Base-by-base conservation (phyloP, 805 yeast species). In the Candida sonorensis region DNA sequence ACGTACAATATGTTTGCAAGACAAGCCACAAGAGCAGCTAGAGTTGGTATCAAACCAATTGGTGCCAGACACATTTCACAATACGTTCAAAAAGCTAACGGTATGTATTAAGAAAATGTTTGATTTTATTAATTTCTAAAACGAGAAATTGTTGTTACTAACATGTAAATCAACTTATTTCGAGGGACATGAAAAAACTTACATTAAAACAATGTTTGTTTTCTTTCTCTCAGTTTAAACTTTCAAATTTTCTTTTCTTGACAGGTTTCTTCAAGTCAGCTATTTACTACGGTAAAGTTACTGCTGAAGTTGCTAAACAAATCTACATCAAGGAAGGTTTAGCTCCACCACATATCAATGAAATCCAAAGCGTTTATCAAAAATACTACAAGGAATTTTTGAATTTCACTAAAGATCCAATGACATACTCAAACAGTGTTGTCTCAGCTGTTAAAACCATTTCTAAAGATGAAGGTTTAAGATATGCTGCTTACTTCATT, bases 241-340 rank as follows among this genome's bases (percentile, higher is more conserved):
- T n/a, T n/a, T n/a, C n/a, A n/a, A n/a, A n/a, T n/a, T 15, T 31
- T 30, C 49, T 18, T 7, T 18, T 18, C 6, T 18, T 18, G 6
- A 7, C 42, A 55, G 62, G 42, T 37, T 36, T 56, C 31, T 56
- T 68, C 45, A 72, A 79, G 63, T 50, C 67, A 41, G 68, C 88
- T 37, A 59, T 84, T 37, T 92, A 85, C 81, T 92, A 92, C 83
- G 66, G 77, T 36, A 73, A 72, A 49, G 75, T 72, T 27, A 57
- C 67, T 30, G 67, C 60, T 37, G 76, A 73, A 53, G 44, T 71
- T 27, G 66, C 73, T 39, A 82, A 82, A 63, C 73, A 76, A 61
- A 83, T 92, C 41, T 92, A 90, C 75, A 65, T 78, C 55, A 82
- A 83, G 63, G 98, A 92, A 68, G 94, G 87, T 44, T 67, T 92